Base-by-base conservation (phyloP, 345 rosid genomes). In the Dipteronia sinensis region DNA sequence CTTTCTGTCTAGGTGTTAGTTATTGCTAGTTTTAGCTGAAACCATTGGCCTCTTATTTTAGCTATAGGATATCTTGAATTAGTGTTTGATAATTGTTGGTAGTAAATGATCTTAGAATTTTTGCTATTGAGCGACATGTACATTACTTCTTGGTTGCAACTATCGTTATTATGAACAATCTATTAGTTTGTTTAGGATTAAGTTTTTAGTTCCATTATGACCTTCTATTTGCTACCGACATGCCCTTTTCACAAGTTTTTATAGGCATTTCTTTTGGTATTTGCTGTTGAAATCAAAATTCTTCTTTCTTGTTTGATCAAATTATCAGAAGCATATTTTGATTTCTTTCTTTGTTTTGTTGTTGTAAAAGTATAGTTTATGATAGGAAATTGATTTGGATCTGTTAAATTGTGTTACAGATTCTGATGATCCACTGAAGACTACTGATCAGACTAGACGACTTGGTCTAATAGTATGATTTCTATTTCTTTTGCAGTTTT, bases 371-470 rank as follows among this genome's bases (percentile, higher is more conserved):
- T 2, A 63, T 42, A 46, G 20, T 53, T 29, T 49, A 59, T 65
- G 29, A 53, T 53, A 53, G 67, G 65, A 76, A 15, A 38, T 40
- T 76, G 49, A 65, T 51, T 44, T 9, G 2, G 9, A 51, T 29
- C 46, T 66, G 63, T 75, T 63, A 25, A 67, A 74, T 61, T 81
- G n/a, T 72, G 12, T 7, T 76, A 85, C 89, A 96, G 99, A 96
- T 80, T 61, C 92, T 10, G 98, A 96, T 86, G 99, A 96, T 85
- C 99, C 98, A 0, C 72, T 96, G 90, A 96, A 92, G 91, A 92
- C 97, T 13, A 94, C 95, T 1, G 98, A 96, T 77, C 98, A 96
- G 83, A 94, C 98, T 11, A 91, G 98, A 82, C 91, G 81, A 73
- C 98, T 96, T 72, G 98, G 99, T 77, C 85, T 96, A 59, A 92